Evolutionary conservation across 2,329 filamentous ascomycete genomes (phyloP), one percentile per base, ranked within the genome.

Genomic region (Beauveria sp.): DNA sequence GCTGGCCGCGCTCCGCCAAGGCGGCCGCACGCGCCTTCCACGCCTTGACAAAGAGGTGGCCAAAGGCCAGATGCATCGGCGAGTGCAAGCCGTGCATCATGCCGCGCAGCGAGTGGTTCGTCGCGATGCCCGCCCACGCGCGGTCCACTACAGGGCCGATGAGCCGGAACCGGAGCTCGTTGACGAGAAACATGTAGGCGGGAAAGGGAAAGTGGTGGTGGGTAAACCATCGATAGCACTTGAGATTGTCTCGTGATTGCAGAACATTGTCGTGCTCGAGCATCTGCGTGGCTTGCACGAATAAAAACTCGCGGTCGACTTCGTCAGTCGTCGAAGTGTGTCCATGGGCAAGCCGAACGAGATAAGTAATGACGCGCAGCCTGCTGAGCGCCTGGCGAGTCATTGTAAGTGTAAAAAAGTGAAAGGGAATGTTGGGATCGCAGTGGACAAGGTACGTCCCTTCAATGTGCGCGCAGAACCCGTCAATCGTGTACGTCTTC

Each of bases 151-250:
- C 74, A 1, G 80, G 77, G n/a, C 83, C 83, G 0, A 75, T 76
- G 3, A 78, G 78, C 28, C 82, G 78, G 24, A 75, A 71, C 6
- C 80, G 80, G 43, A 86, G 73, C 67, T 85, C 82, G 54, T 79
- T 79, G 14, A 84, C 77, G 24, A 86, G 74, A 66, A 83, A 85
- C 70, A 86, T 82, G 70, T 86, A 86, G 1, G 81, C 83, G 2
- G 82, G 83, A 64, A 86, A 79, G 9, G 84, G 84, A 60, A 86
- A 84, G 68, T 86, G 78, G 66, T 85, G 79, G 65, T 79, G 76
- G 0, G 81, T 83, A 67, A 83, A 86, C 84, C 84, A 86, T 56
- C 75, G 75, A 65, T 82, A 86, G 2, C 80, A 77, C 18, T 77
- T 77, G 3, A 86, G 71, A 54, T 72, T 77, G 18, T 82, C 77